A percentile compares a stretch with the other conserved stretches of the same genome.
phyloP scores from a whole-genome alignment of 73 alveolate species.

The Paramecium biaurelia region DNA sequence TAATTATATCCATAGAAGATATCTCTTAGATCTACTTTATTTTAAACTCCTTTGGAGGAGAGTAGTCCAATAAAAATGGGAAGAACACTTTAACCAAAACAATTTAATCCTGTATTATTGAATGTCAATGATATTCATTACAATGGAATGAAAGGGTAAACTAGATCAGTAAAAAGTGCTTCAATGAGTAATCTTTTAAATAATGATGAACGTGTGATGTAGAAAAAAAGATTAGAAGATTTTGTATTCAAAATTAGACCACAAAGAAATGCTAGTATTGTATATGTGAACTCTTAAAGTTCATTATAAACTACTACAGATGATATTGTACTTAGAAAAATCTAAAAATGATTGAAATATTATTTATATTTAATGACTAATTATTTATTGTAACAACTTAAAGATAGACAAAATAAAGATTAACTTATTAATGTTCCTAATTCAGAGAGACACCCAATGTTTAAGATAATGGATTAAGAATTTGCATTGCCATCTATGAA shows the following conservation, averaged over 20 bases:
- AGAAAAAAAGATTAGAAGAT: slow-evolving; percentile 2
- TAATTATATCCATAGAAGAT: background rate
- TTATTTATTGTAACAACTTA: background rate
- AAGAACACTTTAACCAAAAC: slow-evolving; percentile 15
- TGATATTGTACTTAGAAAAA: background rate
- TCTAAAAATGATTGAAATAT: background rate
- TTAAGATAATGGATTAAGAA: background rate
- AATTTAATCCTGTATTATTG: slow-evolving; percentile 5
- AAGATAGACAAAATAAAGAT: background rate
- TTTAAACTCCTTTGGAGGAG: background rate
- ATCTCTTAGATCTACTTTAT: background rate
- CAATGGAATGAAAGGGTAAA: slow-evolving; percentile 8
- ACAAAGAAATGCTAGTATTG: slow-evolving; percentile 11
- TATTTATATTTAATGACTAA: slow-evolving; percentile 9
- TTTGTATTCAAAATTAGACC: slow-evolving; percentile 32
- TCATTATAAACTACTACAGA: background rate
- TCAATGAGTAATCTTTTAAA: slow-evolving; percentile 40
- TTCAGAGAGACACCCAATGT: background rate
- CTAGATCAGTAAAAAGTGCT: slow-evolving; percentile 46
- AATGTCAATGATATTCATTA: background rate
- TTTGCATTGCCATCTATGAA: background rate
- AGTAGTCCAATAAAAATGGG: background rate
- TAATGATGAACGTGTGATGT: background rate
- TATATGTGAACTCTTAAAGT: background rate
- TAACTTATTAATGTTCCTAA: background rate